Conservation (phyloP, 257 asterid species). For the Sherardia arvensis region DNA sequence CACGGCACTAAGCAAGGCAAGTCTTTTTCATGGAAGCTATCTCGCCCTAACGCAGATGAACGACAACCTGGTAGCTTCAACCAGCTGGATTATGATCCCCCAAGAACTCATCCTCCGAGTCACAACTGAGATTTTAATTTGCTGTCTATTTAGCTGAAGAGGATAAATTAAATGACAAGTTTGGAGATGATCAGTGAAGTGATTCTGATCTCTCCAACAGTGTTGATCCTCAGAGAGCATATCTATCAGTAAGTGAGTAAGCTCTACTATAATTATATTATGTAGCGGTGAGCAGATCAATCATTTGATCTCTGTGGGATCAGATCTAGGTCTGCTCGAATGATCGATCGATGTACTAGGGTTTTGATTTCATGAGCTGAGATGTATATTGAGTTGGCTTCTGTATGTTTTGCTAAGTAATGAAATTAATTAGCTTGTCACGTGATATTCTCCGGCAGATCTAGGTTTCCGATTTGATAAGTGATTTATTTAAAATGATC, state of each 20-base stretch:
- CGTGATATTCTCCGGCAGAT: not conserved
- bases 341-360: not conserved
- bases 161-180: not conserved
- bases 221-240: too few relatives aligned
- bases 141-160: not conserved
- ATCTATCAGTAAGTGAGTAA: not conserved
- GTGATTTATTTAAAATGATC: too few relatives aligned
- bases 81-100: constrained; percentile 62
- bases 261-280: not conserved
- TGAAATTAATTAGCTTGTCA: not conserved
- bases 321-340: not conserved
- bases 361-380: not conserved
- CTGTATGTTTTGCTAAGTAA: not conserved
- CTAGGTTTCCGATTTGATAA: too few relatives aligned
- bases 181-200: too few relatives aligned
- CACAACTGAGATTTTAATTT: not conserved
- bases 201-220: too few relatives aligned
- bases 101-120: constrained; percentile 12
- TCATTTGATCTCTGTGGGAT: not conserved
- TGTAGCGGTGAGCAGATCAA: not conserved
- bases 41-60: constrained; percentile 36
- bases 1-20: not conserved
- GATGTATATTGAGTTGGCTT: not conserved
- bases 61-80: constrained; percentile 44
- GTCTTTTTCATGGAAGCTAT: constrained; percentile 49